Evolutionary conservation across 805 yeast species (phyloP), one percentile per base, ranked within the genome.

Genomic region (Deakozyma indianensis): DNA sequence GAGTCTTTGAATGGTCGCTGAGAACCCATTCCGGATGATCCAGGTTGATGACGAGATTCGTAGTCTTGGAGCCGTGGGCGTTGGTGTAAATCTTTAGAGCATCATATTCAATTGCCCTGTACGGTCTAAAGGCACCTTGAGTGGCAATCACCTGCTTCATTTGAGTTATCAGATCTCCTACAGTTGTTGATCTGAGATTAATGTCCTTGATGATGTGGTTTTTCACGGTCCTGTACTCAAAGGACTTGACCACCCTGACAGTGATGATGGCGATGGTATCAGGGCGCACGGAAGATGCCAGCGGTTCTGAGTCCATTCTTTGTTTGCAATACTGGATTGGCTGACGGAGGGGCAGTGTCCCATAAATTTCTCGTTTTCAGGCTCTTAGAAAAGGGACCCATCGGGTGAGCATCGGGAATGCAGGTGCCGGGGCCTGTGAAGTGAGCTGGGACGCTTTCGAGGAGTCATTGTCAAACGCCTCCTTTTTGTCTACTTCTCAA

Each of bases 41-140:
- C 60, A 92, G 74, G 60, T 92, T 92, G 50, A 92, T 83, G 42
- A 87, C 92, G 52, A 92, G 69, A 58, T 92, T 87, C 77, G 87
- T 82, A 1, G 96, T 84, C 64, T 92, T 92, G 24, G 95, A 75
- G 11, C 94, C 92, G 61, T 90, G 97, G 0, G 98, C 97, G 58
- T 86, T 87, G 23, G 95, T 83, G 64, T 92, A 92, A 4, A 92
- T 72, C 62, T 92, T 92, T 47, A 90, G 60, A 0, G 88, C 69
- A 57, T 90, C 83, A 43, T 56, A 55, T 4, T 53, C 68, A 7
- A 84, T 83, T 49, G 72, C 83, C 56, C 96, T 71, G 62, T 78
- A 88, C 1, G 97, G 95, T 56, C 96, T 71, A 48, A 79, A 74
- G 0, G 75, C 77, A 4, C 92, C 86, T 14, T 76, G 70, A 3